These are phyloP conservation scores for Paecilomyces sp. DNA, from an alignment of 2,329 filamentous ascomycete species.

Conservation along the genomic window DNA sequence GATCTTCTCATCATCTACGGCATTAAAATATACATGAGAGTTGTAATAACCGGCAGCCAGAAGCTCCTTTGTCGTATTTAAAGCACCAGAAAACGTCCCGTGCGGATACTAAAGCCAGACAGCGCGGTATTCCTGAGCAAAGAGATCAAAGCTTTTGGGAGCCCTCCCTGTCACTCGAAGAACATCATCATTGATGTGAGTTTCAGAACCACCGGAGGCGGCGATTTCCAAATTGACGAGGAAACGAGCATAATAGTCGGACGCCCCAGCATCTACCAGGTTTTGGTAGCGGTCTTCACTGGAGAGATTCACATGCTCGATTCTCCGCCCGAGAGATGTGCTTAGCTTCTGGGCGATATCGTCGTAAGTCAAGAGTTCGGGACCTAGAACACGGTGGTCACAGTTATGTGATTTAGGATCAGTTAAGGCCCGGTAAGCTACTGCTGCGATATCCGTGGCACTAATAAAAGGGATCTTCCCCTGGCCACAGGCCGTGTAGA, in stretches of 20 bases:
- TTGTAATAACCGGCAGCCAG: too few relatives aligned
- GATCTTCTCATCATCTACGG: too few relatives aligned
- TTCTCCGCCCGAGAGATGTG: not conserved
- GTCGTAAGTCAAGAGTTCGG: constrained; percentile 24
- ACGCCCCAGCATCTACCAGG: not conserved
- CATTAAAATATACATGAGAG: too few relatives aligned
- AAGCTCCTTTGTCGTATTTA: too few relatives aligned
- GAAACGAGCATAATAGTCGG: not conserved
- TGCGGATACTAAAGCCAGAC: constrained; percentile 1
- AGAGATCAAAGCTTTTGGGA: not conserved
- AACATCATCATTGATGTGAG: not conserved
- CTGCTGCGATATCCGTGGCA: constrained; percentile 41
- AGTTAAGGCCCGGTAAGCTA: constrained; percentile 36
- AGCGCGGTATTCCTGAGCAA: not conserved
- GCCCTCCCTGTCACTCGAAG: not conserved
- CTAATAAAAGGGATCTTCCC: constrained; percentile 44
- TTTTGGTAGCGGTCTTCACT: not conserved
- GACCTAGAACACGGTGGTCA: constrained; percentile 30
- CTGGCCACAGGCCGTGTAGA: constrained; percentile 38
- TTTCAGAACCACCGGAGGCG: not conserved
- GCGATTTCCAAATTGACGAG: not conserved
- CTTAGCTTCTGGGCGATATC: constrained; percentile 6
- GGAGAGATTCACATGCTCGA: not conserved
- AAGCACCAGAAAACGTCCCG: too few relatives aligned
- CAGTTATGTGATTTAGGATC: constrained; percentile 33